Percentiles rank a stretch among this genome's conserved stretches.
These are phyloP conservation scores for Ogataea degrootiae DNA, from an alignment of 805 yeast genomes.

Conservation along the genomic window DNA sequence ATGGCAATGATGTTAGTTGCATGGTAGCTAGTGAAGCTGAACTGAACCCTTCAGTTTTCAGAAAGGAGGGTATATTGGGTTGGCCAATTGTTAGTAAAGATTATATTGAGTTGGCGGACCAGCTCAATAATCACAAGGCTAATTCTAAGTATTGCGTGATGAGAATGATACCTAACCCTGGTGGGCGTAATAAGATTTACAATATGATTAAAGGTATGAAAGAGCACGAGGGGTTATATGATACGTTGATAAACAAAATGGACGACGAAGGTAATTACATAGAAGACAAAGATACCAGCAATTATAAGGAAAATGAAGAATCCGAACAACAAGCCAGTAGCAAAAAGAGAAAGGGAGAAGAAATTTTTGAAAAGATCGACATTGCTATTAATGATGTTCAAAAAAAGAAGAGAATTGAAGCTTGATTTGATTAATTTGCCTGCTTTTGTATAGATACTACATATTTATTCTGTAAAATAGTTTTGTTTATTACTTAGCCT, in stretches of 20 bases:
- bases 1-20: slow-evolving; percentile 67
- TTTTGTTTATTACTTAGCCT: no score
- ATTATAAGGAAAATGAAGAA: slow-evolving; percentile 1
- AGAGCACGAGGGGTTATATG: slow-evolving; percentile 44
- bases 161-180: slow-evolving; percentile 59
- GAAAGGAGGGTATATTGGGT: slow-evolving; percentile 35
- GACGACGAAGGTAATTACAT: slow-evolving; percentile 32
- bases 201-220: slow-evolving; percentile 53
- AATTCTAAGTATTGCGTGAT: slow-evolving; percentile 80
- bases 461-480: no score
- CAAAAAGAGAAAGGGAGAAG: slow-evolving; percentile 8
- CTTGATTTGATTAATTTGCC: no score
- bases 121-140: slow-evolving; percentile 57
- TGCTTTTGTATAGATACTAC: no score
- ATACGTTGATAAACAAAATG: slow-evolving; percentile 29
- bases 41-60: slow-evolving; percentile 75
- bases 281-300: slow-evolving; percentile 1
- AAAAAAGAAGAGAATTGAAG: slow-evolving; percentile 1
- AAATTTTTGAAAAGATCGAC: neutral
- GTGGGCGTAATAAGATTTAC: slow-evolving; percentile 40
- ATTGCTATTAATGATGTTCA: neutral
- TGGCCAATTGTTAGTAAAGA: slow-evolving; percentile 57
- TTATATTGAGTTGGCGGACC: slow-evolving; percentile 47
- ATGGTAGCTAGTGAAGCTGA: slow-evolving; percentile 96
- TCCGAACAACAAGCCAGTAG: neutral